Evolutionary conservation across 164 flowering plant genomes (phyloP), one percentile per base, ranked within the genome.

Genomic region (Kalanchoe fedtschenkoi): DNA sequence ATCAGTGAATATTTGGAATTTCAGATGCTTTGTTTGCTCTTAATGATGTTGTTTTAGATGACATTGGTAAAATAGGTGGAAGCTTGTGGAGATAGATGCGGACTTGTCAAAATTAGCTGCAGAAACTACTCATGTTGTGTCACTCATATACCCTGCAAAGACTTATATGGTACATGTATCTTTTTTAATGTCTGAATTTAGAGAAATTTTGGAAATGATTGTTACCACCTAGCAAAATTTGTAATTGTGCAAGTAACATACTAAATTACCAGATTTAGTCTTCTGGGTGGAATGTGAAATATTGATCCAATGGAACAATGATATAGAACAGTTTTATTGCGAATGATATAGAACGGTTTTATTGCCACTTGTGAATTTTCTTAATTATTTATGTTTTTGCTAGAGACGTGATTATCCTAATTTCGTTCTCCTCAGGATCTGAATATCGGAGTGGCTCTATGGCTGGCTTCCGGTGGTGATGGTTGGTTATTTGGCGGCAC

Each of bases 41-140:
- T 16, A 0, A 7, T 47, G 54, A 21, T 29, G 10, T 47, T 46
- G 9, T 9, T 47, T 47, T 29, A 21, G 29, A 2, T 47, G 54
- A 47, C 21, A 22, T 47, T 24, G 38, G 15, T 37, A 1, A 61
- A 54, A 69, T 81, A 95, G 99, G 78, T 95, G 99, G 99, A 91
- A 78, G 47, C 95, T 95, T 58, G 91, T 95, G 60, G 96, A 95
- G 77, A 82, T 88, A 65, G 96, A 95, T 88, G 89, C 95, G 67
- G 86, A 84, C 61, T 66, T 95, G 65, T 80, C 81, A 61, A 73
- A 72, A 28, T 75, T 95, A 78, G 68, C 79, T 30, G 61, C 65
- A 42, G 99, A 91, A 77, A 80, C 76, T 39, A 78, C 83, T 75
- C 97, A 82, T 67, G 95, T 95, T 60, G 83, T 71, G 79, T 84